Evolutionary conservation across 257 asterid genomes (phyloP).

Genomic region (Nicotiana undulata): DNA sequence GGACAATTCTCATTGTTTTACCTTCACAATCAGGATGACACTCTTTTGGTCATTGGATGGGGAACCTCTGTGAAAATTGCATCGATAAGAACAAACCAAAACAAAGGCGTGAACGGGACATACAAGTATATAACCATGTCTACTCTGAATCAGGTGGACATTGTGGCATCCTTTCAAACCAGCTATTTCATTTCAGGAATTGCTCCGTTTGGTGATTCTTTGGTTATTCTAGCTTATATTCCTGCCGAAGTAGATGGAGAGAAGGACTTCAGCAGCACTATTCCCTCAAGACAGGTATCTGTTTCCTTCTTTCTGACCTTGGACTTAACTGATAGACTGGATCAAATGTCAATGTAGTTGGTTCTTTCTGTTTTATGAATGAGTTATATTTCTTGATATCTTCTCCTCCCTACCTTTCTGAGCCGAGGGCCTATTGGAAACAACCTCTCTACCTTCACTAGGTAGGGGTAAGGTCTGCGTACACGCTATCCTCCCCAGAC

Average conservation of each 20-base stretch:
- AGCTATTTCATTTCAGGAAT: constrained; percentile 92
- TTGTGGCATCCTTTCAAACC: constrained; percentile 95
- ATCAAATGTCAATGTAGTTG: not conserved
- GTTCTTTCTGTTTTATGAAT: not conserved
- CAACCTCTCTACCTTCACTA: too few species aligned
- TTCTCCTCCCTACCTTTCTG: not conserved
- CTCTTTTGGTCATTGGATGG: constrained; percentile 95
- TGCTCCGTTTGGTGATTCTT: constrained; percentile 96
- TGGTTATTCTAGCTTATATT: constrained; percentile 89
- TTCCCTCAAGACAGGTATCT: constrained; percentile 89
- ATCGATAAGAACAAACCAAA: constrained; percentile 59
- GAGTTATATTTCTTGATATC: not conserved
- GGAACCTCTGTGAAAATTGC: constrained; percentile 89
- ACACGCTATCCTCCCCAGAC: too few species aligned
- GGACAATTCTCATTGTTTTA: constrained; percentile 23
- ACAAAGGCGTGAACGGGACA: constrained; percentile 55
- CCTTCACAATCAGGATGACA: constrained; percentile 64
- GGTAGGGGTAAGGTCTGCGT: too few species aligned
- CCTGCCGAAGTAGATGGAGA: constrained; percentile 84
- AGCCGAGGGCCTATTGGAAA: too few species aligned
- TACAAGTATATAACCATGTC: constrained; percentile 55
- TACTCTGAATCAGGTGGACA: constrained; percentile 85
- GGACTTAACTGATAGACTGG: not conserved
- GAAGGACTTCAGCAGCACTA: constrained; percentile 60
- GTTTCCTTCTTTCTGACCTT: constrained; percentile 3